These are phyloP conservation scores for Seiridium unicorne DNA, from an alignment of 2,329 filamentous ascomycete species.

Conservation along the genomic window DNA sequence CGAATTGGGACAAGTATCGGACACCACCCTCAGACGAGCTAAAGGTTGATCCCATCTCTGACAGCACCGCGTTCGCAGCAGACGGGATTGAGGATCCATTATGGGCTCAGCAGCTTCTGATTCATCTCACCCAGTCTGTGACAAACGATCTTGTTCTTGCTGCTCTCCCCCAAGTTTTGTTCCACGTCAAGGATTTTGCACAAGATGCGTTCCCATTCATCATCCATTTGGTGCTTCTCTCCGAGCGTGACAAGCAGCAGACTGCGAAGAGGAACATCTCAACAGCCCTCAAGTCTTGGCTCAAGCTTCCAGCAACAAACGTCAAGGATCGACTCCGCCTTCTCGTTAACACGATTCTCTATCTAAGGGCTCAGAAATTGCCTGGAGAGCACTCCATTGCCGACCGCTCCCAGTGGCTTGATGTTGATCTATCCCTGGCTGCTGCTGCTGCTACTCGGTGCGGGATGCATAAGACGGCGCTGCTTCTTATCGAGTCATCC, in stretches of 20 bases:
- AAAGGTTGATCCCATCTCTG: slow-evolving; percentile 20
- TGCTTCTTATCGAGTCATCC: slow-evolving; percentile 78
- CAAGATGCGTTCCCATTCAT: slow-evolving; percentile 78
- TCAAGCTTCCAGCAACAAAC: slow-evolving; percentile 44
- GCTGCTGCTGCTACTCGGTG: slow-evolving; percentile 73
- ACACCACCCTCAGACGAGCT: slow-evolving; percentile 52
- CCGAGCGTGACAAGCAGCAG: slow-evolving; percentile 63
- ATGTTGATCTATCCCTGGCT: slow-evolving; percentile 71
- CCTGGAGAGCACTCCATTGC: slow-evolving; percentile 76
- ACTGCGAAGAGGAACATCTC: slow-evolving; percentile 64
- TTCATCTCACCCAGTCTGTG: slow-evolving; percentile 59
- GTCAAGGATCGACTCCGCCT: slow-evolving; percentile 66
- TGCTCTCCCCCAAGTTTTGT: slow-evolving; percentile 65
- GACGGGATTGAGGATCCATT: slow-evolving; percentile 41
- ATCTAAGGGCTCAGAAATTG: slow-evolving; percentile 77
- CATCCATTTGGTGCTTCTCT: slow-evolving; percentile 74
- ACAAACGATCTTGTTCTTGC: slow-evolving; percentile 66
- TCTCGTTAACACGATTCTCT: slow-evolving; percentile 77
- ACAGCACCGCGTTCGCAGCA: slow-evolving; percentile 31
- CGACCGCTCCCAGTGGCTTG: slow-evolving; percentile 81
- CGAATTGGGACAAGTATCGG: slow-evolving; percentile 55
- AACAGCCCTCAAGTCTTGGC: slow-evolving; percentile 60
- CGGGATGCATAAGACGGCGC: slow-evolving; percentile 81
- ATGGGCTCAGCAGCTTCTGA: slow-evolving; percentile 64
- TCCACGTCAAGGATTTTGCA: slow-evolving; percentile 66